Percentiles rank a stretch among this genome's conserved stretches.
Evolutionary conservation across 2,329 filamentous ascomycete genomes (phyloP).

Genomic region (Teratosphaeria nubilosa): DNA sequence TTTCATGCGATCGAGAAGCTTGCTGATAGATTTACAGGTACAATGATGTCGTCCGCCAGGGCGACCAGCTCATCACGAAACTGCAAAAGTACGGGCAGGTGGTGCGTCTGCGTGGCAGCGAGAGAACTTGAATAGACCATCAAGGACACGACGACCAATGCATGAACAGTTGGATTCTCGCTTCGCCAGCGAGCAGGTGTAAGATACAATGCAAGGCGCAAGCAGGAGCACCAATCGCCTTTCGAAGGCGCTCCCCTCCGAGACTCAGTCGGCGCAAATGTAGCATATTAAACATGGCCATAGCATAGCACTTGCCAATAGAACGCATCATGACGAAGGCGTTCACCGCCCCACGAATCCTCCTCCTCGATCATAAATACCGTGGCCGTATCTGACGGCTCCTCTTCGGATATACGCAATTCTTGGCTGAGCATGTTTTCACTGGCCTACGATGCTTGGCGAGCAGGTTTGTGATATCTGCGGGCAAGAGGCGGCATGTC

Average conservation of each 20-base stretch:
- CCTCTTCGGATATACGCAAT: background rate
- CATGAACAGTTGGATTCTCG: no score
- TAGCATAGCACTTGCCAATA: no score
- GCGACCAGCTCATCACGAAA: constrained; percentile 96
- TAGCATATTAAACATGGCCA: no score
- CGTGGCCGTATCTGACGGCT: background rate
- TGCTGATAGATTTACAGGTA: constrained; percentile 41
- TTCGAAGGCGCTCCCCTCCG: no score
- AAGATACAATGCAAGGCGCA: no score
- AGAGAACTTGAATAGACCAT: constrained; percentile 54
- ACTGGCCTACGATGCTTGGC: background rate
- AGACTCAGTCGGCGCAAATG: no score
- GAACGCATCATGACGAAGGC: background rate
- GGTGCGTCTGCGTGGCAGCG: constrained; percentile 85
- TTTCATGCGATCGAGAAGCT: background rate
- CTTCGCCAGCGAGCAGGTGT: no score
- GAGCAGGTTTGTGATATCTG: background rate
- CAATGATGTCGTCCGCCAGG: constrained; percentile 93
- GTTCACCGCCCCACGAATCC: background rate
- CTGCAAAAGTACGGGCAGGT: constrained; percentile 98
- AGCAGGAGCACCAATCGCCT: no score
- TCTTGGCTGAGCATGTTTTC: background rate
- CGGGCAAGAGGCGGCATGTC: background rate
- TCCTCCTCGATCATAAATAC: background rate
- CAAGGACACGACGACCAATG: no score